Evolutionary conservation across 2,329 filamentous ascomycete genomes (phyloP), one percentile per base, ranked within the genome.

Genomic region (Metarhizium humberi): DNA sequence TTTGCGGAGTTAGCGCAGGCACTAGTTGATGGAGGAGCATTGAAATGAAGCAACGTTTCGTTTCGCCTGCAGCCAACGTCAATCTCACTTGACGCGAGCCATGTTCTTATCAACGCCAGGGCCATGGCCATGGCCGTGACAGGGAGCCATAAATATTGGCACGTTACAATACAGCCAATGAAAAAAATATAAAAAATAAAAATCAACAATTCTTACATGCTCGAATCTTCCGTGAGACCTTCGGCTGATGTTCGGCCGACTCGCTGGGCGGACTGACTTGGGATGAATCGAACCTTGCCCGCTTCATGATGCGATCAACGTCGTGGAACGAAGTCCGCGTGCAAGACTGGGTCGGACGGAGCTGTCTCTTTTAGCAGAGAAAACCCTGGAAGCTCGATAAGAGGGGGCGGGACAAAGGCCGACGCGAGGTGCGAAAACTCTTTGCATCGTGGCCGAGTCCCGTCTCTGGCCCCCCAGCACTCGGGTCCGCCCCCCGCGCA

Each of bases 261-360:
- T 54, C 54, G 14, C 43, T 48, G 42, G 51, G 20, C 30, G 60
- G 58, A 52, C 56, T 60, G 50, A 54, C 55, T 25, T 60, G 60
- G 54, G 56, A 56, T 49, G 57, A 45, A 30, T 58, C 59, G 43
- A 59, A 55, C 45, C 60, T 60, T 46, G 60, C 58, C 53, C 60
- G 57, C 55, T 63, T 63, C 61, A 62, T 63, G 53, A 49, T 56
- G 52, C 55, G 56, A 30, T 34, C 42, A 38, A 50, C 34, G 30
- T 36, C 38, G 52, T 46, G 55, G 52, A 56, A 51, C 45, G 40
- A 56, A 51, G 50, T 57, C 55, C 53, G 56, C 57, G 51, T 48
- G 34, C 3, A 43, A 52, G 49, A 48, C 50, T 55, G 55, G 84
- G 83, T 48, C 51, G 29, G 36, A 40, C 40, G n/a, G 56, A 38